phyloP scores from a whole-genome alignment of 345 rosid genomes.

The Clarkia xantiana region DNA sequence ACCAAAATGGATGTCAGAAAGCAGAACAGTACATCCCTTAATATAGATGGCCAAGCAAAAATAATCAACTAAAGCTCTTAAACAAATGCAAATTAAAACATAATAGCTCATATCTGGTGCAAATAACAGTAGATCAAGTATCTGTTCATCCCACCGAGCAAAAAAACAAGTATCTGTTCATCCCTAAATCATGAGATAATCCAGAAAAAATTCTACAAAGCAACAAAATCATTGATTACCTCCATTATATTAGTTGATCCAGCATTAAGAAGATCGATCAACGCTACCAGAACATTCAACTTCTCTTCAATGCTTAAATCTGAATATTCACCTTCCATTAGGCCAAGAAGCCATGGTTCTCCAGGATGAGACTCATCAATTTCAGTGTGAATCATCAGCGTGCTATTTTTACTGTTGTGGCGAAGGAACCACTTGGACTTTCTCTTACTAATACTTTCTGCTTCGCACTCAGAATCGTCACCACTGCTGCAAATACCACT shows the following conservation, averaged over 20 bases:
- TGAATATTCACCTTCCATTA: constrained; percentile 92
- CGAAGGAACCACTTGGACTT: constrained; percentile 18
- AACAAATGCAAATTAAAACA: too few relatives aligned
- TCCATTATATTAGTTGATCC: constrained; percentile 62
- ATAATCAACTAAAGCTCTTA: too few relatives aligned
- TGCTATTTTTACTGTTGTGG: constrained; percentile 27
- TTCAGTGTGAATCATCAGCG: constrained; percentile 34
- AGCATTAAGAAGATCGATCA: constrained; percentile 69
- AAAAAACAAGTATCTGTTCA: too few relatives aligned
- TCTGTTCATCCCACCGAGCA: too few relatives aligned
- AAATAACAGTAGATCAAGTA: too few relatives aligned
- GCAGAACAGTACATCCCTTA: too few relatives aligned
- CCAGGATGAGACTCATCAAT: constrained; percentile 95
- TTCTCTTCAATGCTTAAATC: constrained; percentile 76
- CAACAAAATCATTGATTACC: constrained; percentile 23
- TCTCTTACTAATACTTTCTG: constrained; percentile 22
- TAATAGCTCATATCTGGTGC: too few relatives aligned
- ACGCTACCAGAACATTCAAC: constrained; percentile 64
- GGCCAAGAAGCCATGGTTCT: constrained; percentile 85
- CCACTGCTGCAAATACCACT: constrained; percentile 31
- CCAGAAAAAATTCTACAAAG: background rate
- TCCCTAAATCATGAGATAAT: too few relatives aligned
- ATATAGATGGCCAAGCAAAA: too few relatives aligned
- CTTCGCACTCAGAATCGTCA: constrained; percentile 46
- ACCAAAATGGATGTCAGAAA: background rate